Evolutionary conservation across 2,329 filamentous ascomycete genomes (phyloP).

Genomic region (Colletotrichum euphorbiae): DNA sequence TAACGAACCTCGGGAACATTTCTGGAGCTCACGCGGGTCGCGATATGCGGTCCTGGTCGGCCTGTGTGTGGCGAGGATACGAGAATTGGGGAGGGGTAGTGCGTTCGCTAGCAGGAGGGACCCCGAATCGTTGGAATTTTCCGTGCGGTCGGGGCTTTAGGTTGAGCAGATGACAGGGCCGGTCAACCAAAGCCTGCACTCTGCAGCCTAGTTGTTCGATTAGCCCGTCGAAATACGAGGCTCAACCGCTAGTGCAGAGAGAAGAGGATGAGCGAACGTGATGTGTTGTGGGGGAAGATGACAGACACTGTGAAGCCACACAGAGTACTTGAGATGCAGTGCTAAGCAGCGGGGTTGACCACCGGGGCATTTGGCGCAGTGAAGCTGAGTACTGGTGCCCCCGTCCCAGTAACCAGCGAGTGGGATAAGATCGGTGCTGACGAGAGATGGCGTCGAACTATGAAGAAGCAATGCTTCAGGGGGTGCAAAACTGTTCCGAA

Average conservation of each 20-base stretch:
- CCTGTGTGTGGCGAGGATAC: conserved; percentile 21
- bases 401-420: background rate
- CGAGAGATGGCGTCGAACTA: background rate
- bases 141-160: conserved; percentile 13
- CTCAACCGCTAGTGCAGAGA: background rate
- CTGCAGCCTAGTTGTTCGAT: conserved; percentile 11
- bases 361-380: background rate
- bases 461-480: background rate
- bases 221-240: conserved; percentile 31
- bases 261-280: background rate
- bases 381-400: background rate
- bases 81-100: conserved; percentile 11
- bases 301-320: background rate
- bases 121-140: conserved; percentile 31
- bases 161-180: conserved; percentile 9
- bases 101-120: conserved; percentile 32
- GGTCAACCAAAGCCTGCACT: conserved; percentile 1
- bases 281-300: background rate
- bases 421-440: background rate
- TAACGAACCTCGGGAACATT: conserved; percentile 3
- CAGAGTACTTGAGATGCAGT: background rate
- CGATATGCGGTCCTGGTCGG: conserved; percentile 10
- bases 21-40: conserved; percentile 21
- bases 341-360: background rate
- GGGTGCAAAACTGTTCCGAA: background rate